These are phyloP conservation scores for Pyricularia pennisetigena DNA, from an alignment of 2,329 filamentous ascomycete species.

Conservation along the genomic window DNA sequence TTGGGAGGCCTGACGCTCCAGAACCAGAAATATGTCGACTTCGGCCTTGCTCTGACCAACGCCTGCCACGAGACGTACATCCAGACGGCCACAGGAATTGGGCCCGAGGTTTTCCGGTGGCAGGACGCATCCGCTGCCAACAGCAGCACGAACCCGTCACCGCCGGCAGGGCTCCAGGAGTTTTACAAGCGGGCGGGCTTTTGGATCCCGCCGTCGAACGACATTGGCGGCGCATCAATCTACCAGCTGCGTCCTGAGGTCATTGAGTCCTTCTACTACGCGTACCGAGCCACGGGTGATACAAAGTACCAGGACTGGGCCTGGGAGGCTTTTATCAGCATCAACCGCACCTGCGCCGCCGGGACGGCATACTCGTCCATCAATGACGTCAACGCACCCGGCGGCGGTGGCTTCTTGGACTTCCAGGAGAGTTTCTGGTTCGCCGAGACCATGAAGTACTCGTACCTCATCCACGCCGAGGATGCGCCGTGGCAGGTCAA, in stretches of 20 bases:
- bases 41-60: slow-evolving; percentile 62
- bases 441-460: slow-evolving; percentile 80
- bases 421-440: slow-evolving; percentile 85
- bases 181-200: slow-evolving; percentile 64
- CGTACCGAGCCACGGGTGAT: slow-evolving; percentile 70
- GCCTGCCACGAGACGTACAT: slow-evolving; percentile 68
- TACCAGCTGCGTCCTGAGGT: slow-evolving; percentile 75
- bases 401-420: slow-evolving; percentile 53
- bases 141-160: slow-evolving; percentile 26
- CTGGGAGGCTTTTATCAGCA: slow-evolving; percentile 65
- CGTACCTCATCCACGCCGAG: slow-evolving; percentile 58
- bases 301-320: slow-evolving; percentile 73
- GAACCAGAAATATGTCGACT: slow-evolving; percentile 57
- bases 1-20: slow-evolving; percentile 65
- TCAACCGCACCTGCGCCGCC: slow-evolving; percentile 53
- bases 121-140: slow-evolving; percentile 22
- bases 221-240: slow-evolving; percentile 16
- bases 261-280: slow-evolving; percentile 79
- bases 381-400: slow-evolving; percentile 50
- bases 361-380: slow-evolving; percentile 60
- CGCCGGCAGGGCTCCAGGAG: slow-evolving; percentile 25
- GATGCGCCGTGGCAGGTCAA: slow-evolving; percentile 46
- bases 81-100: slow-evolving; percentile 60
- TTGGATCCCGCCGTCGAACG: slow-evolving; percentile 43
- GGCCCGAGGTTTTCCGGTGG: slow-evolving; percentile 65